Conservation (phyloP, 2,329 filamentous ascomycete species). For the Metarhizium humberi region DNA sequence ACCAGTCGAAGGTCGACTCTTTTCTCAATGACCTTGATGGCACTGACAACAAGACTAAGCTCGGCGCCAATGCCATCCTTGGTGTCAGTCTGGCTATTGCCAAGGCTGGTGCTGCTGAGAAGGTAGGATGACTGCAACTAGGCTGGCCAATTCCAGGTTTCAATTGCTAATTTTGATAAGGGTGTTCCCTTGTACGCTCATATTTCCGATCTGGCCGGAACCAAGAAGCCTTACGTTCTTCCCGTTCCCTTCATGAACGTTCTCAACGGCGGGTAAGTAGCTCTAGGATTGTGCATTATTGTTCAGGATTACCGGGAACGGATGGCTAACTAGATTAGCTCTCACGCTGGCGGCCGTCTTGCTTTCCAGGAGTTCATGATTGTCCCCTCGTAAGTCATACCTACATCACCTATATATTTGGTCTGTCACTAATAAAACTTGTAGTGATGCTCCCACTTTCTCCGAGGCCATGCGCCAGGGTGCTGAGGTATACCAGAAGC, state of each 20-base stretch:
- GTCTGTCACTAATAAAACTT: constrained; percentile 8
- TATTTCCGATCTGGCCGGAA: constrained; percentile 78
- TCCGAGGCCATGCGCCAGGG: constrained; percentile 93
- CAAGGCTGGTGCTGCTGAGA: constrained; percentile 84
- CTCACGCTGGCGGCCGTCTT: constrained; percentile 92
- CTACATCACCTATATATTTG: not conserved
- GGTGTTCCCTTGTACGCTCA: constrained; percentile 79
- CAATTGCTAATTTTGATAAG: constrained; percentile 22
- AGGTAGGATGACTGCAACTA: constrained; percentile 33
- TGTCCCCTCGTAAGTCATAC: constrained; percentile 57
- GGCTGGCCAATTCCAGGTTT: constrained; percentile 6
- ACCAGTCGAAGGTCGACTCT: constrained; percentile 73
- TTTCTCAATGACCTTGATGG: constrained; percentile 83
- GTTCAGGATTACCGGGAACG: not conserved
- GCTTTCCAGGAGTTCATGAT: constrained; percentile 98
- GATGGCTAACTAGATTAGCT: constrained; percentile 37
- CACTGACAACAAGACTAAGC: constrained; percentile 76
- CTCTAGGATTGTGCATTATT: not conserved
- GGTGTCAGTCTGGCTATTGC: constrained; percentile 77
- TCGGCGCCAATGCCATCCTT: constrained; percentile 82
- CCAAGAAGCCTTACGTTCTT: constrained; percentile 85
- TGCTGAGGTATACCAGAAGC: constrained; percentile 94
- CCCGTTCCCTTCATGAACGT: constrained; percentile 93
- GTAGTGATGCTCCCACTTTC: constrained; percentile 76
- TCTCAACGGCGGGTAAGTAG: constrained; percentile 60